Percentiles rank a stretch among this genome's conserved stretches.
Evolutionary conservation across 2,329 filamentous ascomycete genomes (phyloP).

Genomic region (Apiospora phragmitis): DNA sequence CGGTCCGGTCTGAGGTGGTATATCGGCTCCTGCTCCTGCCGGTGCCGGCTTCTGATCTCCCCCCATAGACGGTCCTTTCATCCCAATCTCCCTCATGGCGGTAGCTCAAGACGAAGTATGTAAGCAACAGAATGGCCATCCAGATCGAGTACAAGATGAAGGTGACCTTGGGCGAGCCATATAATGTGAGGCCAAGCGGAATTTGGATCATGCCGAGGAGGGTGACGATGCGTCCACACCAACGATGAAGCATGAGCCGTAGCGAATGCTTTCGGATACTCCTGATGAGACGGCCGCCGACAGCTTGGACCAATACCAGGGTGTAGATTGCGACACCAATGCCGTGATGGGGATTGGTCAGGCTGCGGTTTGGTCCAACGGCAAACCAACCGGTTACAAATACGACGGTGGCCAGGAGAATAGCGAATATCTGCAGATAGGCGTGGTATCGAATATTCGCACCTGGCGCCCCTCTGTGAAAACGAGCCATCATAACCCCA

Average conservation of each 20-base stretch:
- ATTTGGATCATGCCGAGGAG: conserved; percentile 85
- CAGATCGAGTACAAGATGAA: conserved; percentile 87
- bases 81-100: conserved; percentile 51
- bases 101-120: conserved; percentile 82
- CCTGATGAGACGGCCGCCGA: conserved; percentile 67
- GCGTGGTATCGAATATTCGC: conserved; percentile 69
- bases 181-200: conserved; percentile 84
- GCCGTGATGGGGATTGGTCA: conserved; percentile 82
- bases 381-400: conserved; percentile 78
- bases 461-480: conserved; percentile 63
- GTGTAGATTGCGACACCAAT: conserved; percentile 80
- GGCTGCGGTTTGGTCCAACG: conserved; percentile 68
- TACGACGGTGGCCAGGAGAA: conserved; percentile 67
- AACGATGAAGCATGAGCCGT: conserved; percentile 75
- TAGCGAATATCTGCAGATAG: conserved; percentile 70
- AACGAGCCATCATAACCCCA: conserved; percentile 74
- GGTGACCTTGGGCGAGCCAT: conserved; percentile 81
- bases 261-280: conserved; percentile 51
- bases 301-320: conserved; percentile 68
- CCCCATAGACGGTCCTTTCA: conserved; percentile 56
- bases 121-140: conserved; percentile 68
- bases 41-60: conserved; percentile 49
- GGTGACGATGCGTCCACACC: conserved; percentile 77
- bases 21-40: conserved; percentile 22
- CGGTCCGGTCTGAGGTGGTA: conserved; percentile 43